phyloP scores from a whole-genome alignment of 345 rosid genomes.

The Eucalyptus marginata region DNA sequence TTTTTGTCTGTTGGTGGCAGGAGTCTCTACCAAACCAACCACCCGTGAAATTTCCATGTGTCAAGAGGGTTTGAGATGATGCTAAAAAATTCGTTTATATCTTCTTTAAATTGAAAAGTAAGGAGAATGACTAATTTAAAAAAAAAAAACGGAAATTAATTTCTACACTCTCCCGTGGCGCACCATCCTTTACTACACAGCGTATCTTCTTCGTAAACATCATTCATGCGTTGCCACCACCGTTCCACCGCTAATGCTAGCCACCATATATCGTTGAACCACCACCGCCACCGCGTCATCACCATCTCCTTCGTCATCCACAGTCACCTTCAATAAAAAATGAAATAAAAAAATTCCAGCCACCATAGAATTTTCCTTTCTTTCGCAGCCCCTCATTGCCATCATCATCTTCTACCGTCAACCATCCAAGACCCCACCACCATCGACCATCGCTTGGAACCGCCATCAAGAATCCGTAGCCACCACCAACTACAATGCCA shows the following conservation, averaged over 20 bases:
- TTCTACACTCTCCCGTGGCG: neutral
- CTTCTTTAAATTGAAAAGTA: too few relatives aligned
- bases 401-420: neutral
- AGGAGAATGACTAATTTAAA: too few relatives aligned
- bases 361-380: neutral
- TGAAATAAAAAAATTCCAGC: too few relatives aligned
- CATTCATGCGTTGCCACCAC: neutral
- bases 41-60: too few relatives aligned
- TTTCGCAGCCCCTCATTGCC: neutral
- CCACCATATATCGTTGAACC: neutral
- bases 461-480: accelerated
- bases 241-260: too few relatives aligned
- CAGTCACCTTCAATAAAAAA: neutral
- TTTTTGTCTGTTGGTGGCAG: too few relatives aligned
- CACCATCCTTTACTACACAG: neutral
- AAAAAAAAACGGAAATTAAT: neutral
- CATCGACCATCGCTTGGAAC: neutral
- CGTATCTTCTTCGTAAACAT: neutral
- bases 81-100: too few relatives aligned
- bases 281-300: neutral
- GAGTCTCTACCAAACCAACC: too few relatives aligned
- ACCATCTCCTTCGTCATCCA: neutral
- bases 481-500: neutral
- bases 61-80: too few relatives aligned
- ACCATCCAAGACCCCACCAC: neutral